Percentiles rank a stretch among this genome's conserved stretches.
phyloP scores from a whole-genome alignment of 1,284 basidiomycete genomes.

The Amanita bisporigera region DNA sequence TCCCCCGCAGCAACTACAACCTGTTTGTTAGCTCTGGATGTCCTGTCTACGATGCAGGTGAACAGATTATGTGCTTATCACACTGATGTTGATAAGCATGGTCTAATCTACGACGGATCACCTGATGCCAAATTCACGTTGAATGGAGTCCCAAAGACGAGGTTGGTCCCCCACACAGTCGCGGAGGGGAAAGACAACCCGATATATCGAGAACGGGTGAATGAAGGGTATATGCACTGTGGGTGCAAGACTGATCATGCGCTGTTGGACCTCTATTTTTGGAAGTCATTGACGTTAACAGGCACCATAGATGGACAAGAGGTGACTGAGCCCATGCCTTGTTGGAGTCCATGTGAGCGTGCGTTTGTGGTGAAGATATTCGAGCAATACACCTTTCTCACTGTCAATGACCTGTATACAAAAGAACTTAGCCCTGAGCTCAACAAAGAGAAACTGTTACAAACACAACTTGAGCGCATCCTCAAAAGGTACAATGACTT shows the following conservation, averaged over 20 bases:
- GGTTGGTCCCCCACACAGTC: neutral
- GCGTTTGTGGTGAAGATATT: neutral
- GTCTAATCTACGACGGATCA: neutral
- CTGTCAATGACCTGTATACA: neutral
- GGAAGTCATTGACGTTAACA: neutral
- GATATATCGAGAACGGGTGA: neutral
- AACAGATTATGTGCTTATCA: neutral
- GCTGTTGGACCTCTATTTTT: neutral
- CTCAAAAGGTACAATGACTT: neutral
- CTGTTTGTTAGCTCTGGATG: neutral
- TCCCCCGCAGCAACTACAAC: neutral
- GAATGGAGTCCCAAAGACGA: neutral
- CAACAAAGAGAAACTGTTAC: neutral
- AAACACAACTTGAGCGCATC: neutral
- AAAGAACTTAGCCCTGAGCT: neutral
- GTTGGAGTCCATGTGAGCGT: neutral
- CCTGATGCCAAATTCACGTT: neutral
- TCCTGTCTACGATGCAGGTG: neutral
- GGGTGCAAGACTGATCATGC: neutral
- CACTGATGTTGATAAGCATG: neutral
- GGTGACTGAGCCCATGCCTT: neutral
- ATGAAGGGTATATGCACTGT: neutral
- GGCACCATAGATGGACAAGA: neutral
- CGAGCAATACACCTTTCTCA: neutral
- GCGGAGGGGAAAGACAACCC: neutral